phyloP scores from a whole-genome alignment of 1,284 basidiomycete species.

The Vanrija sp. region DNA sequence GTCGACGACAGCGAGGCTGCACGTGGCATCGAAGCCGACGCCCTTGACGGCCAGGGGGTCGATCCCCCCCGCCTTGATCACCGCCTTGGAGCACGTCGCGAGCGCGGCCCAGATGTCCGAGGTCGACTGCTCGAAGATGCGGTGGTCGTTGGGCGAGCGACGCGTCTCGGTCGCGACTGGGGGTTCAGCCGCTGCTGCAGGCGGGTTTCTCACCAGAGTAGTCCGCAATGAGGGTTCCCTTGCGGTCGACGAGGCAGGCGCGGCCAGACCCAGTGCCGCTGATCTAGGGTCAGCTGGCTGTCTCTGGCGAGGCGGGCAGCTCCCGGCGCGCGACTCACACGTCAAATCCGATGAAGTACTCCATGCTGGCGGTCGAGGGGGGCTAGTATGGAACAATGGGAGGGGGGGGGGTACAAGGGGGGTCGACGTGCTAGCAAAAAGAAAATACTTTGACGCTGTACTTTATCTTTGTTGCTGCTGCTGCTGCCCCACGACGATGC shows the following conservation, averaged over 20 bases:
- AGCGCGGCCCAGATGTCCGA: slow-evolving; percentile 82
- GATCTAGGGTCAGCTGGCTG: slow-evolving; percentile 12
- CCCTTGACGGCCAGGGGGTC: slow-evolving; percentile 70
- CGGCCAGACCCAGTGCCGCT: slow-evolving; percentile 89
- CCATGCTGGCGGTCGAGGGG: slow-evolving; percentile 10
- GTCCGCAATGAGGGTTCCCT: slow-evolving; percentile 69
- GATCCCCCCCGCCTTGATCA: slow-evolving; percentile 62
- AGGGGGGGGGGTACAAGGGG: too few relatives aligned
- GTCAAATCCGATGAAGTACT: slow-evolving; percentile 58
- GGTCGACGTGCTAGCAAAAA: not conserved
- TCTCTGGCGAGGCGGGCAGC: not conserved
- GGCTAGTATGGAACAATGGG: not conserved
- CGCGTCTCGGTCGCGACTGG: slow-evolving; percentile 77
- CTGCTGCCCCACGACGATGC: not conserved
- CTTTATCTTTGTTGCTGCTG: not conserved
- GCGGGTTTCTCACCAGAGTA: slow-evolving; percentile 33
- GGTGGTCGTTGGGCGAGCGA: slow-evolving; percentile 76
- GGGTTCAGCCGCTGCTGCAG: not conserved
- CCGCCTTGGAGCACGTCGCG: slow-evolving; percentile 63
- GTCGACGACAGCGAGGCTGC: slow-evolving; percentile 85
- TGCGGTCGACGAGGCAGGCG: slow-evolving; percentile 72
- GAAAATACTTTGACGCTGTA: not conserved
- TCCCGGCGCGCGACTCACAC: slow-evolving; percentile 48
- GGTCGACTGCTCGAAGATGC: slow-evolving; percentile 81
- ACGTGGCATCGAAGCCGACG: slow-evolving; percentile 94